Conservation (phyloP, 2,329 filamentous ascomycete species). For the Epichloe baconii region DNA sequence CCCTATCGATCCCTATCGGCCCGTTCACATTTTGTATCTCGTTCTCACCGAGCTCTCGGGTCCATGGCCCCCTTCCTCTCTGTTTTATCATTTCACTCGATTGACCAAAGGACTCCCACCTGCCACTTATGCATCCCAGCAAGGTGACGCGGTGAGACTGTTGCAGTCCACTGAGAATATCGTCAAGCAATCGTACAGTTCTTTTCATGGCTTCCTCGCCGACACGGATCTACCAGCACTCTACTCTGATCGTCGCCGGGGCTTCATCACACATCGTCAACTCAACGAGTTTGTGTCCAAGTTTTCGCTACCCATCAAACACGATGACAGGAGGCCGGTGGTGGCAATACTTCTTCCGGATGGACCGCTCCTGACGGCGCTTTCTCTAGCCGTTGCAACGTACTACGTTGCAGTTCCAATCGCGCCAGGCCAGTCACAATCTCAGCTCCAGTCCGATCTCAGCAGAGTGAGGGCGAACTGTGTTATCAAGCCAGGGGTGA, state of each 20-base stretch:
- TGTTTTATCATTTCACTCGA: slow-evolving; percentile 3
- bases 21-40: slow-evolving; percentile 4
- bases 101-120: neutral
- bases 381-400: slow-evolving; percentile 9
- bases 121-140: neutral
- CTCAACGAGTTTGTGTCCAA: neutral
- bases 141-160: slow-evolving; percentile 1
- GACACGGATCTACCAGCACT: neutral
- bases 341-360: slow-evolving; percentile 9
- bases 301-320: neutral
- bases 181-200: slow-evolving; percentile 2
- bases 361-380: slow-evolving; percentile 9
- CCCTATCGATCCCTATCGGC: slow-evolving; percentile 2
- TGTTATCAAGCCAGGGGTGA: slow-evolving; percentile 1
- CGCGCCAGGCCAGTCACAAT: slow-evolving; percentile 6
- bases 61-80: slow-evolving; percentile 1
- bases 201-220: neutral
- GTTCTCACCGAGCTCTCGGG: slow-evolving; percentile 2
- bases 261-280: slow-evolving; percentile 1
- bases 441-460: slow-evolving; percentile 10
- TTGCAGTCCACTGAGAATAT: slow-evolving; percentile 2
- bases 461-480: neutral
- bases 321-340: neutral
- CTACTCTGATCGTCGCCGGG: neutral
- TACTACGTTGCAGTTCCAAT: slow-evolving; percentile 10